Conservation (phyloP, 108 stramenopile genomes). For the Skeletonema menzelii region DNA sequence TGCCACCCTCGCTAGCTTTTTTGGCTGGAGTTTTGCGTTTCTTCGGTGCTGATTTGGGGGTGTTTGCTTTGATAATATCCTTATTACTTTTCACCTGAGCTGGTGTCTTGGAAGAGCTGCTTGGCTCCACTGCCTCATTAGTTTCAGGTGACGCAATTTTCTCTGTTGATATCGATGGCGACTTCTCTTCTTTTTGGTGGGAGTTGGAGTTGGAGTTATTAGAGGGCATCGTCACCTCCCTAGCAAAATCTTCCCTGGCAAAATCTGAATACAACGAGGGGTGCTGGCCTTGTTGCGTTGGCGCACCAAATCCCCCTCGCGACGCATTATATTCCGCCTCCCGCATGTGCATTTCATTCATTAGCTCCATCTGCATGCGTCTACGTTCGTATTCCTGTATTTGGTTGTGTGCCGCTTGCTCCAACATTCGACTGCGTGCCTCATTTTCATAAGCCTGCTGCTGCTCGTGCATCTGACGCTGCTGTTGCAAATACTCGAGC, state of each 20-base stretch:
- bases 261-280: background rate
- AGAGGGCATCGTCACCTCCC: background rate
- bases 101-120: background rate
- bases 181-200: background rate
- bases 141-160: background rate
- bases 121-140: background rate
- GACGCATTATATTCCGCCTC: constrained; percentile 22
- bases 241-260: background rate
- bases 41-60: constrained; percentile 15
- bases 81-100: constrained; percentile 8
- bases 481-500: constrained; percentile 36
- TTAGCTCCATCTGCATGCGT: constrained; percentile 34
- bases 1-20: constrained; percentile 10
- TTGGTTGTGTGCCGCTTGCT: constrained; percentile 36
- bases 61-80: constrained; percentile 9
- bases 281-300: background rate
- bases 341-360: constrained; percentile 38
- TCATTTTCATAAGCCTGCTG: constrained; percentile 22
- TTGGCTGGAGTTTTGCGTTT: constrained; percentile 38
- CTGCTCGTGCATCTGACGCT: constrained; percentile 35
- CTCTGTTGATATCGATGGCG: background rate
- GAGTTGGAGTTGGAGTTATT: background rate
- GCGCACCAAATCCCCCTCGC: background rate
- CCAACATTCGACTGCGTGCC: constrained; percentile 30
- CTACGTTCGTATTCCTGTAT: constrained; percentile 35